phyloP scores from a whole-genome alignment of 23 red algal species.

The Gracilaria domingensis region DNA sequence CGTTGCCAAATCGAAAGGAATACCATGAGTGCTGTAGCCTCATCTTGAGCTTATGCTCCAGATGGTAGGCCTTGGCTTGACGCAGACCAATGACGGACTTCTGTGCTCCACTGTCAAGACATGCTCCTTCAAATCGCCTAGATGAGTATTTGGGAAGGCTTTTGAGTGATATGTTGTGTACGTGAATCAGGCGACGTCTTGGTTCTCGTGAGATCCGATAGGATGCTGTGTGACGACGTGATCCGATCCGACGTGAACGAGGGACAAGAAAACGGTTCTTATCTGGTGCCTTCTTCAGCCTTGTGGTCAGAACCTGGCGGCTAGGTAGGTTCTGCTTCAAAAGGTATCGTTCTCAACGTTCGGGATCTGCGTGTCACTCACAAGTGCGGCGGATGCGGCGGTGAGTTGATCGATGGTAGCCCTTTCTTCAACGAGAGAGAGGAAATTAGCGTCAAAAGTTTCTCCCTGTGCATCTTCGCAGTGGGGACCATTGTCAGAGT shows the following conservation, averaged over 20 bases:
- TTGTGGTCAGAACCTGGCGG: conserved; percentile 30
- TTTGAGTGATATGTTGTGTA: not conserved
- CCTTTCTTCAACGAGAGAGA: too few species aligned
- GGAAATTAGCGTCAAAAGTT: too few species aligned
- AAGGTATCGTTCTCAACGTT: too few species aligned
- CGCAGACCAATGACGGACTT: too few species aligned
- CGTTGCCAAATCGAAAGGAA: conserved; percentile 32
- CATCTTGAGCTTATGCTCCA: not conserved
- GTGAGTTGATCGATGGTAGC: too few species aligned
- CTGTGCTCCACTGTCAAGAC: conserved; percentile 19
- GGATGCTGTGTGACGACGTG: not conserved
- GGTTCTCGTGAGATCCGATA: not conserved
- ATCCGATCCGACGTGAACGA: not conserved
- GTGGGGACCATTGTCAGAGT: too few species aligned
- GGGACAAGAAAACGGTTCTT: not conserved
- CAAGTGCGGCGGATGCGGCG: too few species aligned
- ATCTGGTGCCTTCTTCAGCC: not conserved
- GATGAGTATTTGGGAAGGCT: not conserved
- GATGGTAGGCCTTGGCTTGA: conserved; percentile 2
- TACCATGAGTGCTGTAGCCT: not conserved
- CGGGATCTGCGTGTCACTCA: too few species aligned
- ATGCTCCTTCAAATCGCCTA: not conserved
- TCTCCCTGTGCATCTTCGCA: too few species aligned
- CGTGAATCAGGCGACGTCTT: not conserved
- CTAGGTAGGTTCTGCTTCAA: conserved; percentile 34